Evolutionary conservation across 1,284 basidiomycete species (phyloP), one percentile per base, ranked within the genome.

Genomic region (Ustilago trichophora): DNA sequence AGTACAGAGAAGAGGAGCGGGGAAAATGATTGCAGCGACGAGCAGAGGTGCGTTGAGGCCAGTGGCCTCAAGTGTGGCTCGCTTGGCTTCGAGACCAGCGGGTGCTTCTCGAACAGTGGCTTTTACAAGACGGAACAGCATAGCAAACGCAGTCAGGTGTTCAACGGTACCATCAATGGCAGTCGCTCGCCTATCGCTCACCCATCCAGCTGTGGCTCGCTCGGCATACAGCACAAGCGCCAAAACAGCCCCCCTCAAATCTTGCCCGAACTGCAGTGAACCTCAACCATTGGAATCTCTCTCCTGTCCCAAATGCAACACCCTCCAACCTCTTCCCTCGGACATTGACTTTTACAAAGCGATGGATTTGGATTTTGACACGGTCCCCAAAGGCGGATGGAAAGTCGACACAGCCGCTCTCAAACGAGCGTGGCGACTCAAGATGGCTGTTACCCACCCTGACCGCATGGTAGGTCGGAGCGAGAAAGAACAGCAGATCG

Each of bases 371-470:
- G 73, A 73, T 9, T 38, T 66, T 7, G 25, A 42, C 15, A 31
- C 37, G 2, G 57, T 78, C 5, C 62, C 58, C 3, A 27, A 53
- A 9, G 58, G 71, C 32, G 77, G 77, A 0, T 80, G 78, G 78
- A 29, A 54, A 6, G 49, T 80, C 21, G 70, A 79, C 37, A 22
- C 34, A 7, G 33, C 41, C 3, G 60, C 70, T 13, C 65, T 80
- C 42, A 78, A 80, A 51, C 40, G 49, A 7, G 58, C 63, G 3
- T 80, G 78, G 78, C 64, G 78, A 29, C 54, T 67, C 36, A 63
- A 71, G 10, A 73, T 78, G 73, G 75, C 72, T 2, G n/a, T 68
- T 24, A 72, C 71, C 7, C 78, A 80, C 46, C 78, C 78, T 11
- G 78, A 80, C 38, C 70, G 76, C 6, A 77, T 80, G 64, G 68